Conservation (phyloP, 129 eudicot species). For the Gnaphalium uliginosum region DNA sequence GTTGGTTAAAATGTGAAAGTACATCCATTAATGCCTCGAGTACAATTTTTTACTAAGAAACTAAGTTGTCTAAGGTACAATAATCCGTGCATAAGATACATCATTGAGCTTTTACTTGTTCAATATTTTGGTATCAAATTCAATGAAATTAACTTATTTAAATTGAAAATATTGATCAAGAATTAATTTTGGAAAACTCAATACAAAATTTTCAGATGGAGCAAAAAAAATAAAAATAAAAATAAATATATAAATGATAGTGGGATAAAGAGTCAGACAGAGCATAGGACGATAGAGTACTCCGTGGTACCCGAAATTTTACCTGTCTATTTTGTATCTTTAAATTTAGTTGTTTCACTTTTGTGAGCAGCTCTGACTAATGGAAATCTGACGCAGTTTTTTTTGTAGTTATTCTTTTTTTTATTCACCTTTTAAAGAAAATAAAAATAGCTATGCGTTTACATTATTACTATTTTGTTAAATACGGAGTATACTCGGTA, state of each 20-base stretch:
- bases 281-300: constrained; percentile 17
- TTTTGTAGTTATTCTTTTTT: constrained; percentile 4
- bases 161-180: too few relatives aligned
- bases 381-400: constrained; percentile 30
- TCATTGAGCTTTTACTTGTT: background rate
- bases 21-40: background rate
- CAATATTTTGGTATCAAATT: too few relatives aligned
- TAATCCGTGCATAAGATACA: constrained; percentile 20
- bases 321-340: constrained; percentile 3
- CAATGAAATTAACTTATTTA: too few relatives aligned
- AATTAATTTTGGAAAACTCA: background rate
- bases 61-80: background rate
- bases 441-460: background rate
- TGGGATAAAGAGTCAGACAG: background rate
- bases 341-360: constrained; percentile 27
- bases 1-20: background rate
- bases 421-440: background rate
- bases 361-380: constrained; percentile 31
- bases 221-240: background rate
- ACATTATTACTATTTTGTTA: background rate
- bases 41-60: background rate
- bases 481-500: background rate
- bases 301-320: constrained; percentile 44
- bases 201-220: background rate
- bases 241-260: background rate